These are phyloP conservation scores for Clavaria fumosa DNA, from an alignment of 768 basidiomycete species.

Conservation along the genomic window DNA sequence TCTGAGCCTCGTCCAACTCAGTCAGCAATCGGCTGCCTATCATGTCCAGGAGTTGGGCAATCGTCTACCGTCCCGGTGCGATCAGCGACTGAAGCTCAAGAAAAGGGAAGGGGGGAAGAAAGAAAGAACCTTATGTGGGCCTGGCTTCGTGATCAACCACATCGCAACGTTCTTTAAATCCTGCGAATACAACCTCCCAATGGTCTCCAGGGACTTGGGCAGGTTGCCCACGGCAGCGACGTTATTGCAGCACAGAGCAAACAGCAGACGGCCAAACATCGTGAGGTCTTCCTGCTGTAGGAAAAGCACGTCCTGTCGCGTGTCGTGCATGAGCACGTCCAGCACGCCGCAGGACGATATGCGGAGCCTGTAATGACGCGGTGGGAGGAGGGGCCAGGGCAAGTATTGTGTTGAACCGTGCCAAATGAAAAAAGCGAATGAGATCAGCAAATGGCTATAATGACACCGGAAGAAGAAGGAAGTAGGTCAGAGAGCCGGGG, in stretches of 20 bases:
- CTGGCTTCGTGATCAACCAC: slow-evolving; percentile 62
- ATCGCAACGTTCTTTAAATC: slow-evolving; percentile 73
- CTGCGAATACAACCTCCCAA: slow-evolving; percentile 56
- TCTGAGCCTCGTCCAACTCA: slow-evolving; percentile 78
- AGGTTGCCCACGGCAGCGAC: slow-evolving; percentile 44
- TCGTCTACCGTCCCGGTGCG: slow-evolving; percentile 32
- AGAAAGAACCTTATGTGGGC: slow-evolving; percentile 38
- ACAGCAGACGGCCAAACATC: slow-evolving; percentile 73
- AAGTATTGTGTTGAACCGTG: neutral
- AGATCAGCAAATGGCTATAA: neutral
- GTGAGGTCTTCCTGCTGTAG: slow-evolving; percentile 82
- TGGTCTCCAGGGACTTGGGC: slow-evolving; percentile 58
- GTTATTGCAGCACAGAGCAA: slow-evolving; percentile 64
- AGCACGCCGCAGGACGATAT: slow-evolving; percentile 76
- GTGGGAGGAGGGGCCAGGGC: neutral
- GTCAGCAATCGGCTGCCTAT: slow-evolving; percentile 51
- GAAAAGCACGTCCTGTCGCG: slow-evolving; percentile 38
- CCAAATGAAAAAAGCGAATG: neutral
- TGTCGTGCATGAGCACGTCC: slow-evolving; percentile 71
- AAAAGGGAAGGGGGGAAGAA: neutral
- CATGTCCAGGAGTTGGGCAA: slow-evolving; percentile 71
- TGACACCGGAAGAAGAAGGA: neutral
- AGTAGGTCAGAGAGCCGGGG: too few species aligned
- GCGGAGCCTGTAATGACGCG: slow-evolving; percentile 42
- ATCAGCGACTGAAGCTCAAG: neutral